Percentiles rank a stretch among this genome's conserved stretches.
Evolutionary conservation across 1,284 basidiomycete species (phyloP).

Genomic region (Irpex lacteus): DNA sequence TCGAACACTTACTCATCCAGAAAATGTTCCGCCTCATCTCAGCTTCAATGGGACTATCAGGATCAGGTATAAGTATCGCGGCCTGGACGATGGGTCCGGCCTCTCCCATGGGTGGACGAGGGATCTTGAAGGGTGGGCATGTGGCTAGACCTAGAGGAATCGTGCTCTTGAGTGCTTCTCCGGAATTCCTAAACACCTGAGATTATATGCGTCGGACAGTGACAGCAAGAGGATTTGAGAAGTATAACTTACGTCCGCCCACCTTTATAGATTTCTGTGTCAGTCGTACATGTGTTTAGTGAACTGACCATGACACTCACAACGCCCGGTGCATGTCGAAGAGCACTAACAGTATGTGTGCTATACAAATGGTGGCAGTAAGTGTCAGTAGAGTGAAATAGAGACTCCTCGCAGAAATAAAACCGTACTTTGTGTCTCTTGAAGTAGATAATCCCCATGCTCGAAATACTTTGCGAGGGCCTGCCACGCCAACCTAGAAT

Average conservation of each 20-base stretch:
- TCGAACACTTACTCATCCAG: neutral
- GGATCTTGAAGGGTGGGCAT: neutral
- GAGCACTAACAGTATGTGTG: conserved; percentile 12
- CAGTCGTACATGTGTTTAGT: neutral
- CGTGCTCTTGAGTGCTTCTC: neutral
- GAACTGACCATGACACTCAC: conserved; percentile 2
- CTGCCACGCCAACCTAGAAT: conserved; percentile 54
- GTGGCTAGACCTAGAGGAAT: neutral
- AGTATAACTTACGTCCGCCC: neutral
- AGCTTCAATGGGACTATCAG: neutral
- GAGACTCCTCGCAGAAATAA: neutral
- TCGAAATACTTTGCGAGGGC: conserved; percentile 48
- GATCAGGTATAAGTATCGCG: neutral
- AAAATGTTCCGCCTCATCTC: neutral
- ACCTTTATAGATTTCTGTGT: neutral
- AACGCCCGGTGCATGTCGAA: conserved; percentile 12
- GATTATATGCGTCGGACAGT: no score
- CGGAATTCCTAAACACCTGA: neutral
- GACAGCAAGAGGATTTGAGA: no score
- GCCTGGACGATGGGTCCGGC: neutral
- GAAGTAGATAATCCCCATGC: conserved; percentile 45
- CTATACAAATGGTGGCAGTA: neutral
- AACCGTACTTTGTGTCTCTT: conserved; percentile 56
- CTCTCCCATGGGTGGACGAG: neutral
- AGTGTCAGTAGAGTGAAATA: neutral